Evolutionary conservation across 2,329 filamentous ascomycete genomes (phyloP).

Genomic region (Fusarium sacchari): DNA sequence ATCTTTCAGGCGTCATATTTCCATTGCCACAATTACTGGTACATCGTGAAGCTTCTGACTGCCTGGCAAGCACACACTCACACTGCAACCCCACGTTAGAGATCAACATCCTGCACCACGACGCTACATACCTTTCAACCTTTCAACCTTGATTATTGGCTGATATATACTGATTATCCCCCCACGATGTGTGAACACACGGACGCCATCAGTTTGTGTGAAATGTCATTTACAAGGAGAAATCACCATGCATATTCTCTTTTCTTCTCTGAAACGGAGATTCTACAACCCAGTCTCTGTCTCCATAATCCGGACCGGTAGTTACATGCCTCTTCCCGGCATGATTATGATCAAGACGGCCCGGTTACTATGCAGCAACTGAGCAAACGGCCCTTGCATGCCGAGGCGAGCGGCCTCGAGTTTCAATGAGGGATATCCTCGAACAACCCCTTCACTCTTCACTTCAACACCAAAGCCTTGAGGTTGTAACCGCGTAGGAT

Average conservation of each 20-base stretch:
- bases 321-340: conserved; percentile 1
- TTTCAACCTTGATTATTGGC: conserved; percentile 2
- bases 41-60: background rate
- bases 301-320: conserved; percentile 17
- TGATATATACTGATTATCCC: background rate
- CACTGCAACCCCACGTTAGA: background rate
- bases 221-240: background rate
- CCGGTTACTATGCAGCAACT: conserved; percentile 11
- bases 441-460: background rate
- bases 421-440: background rate
- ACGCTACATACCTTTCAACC: too few relatives aligned
- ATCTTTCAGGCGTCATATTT: background rate
- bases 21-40: background rate
- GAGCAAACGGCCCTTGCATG: background rate
- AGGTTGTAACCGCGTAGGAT: background rate
- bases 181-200: background rate
- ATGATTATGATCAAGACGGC: conserved; percentile 10
- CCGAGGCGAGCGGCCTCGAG: conserved; percentile 2
- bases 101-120: background rate
- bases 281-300: background rate
- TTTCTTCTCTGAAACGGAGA: background rate
- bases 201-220: background rate
- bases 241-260: background rate
- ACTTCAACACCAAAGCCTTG: background rate
- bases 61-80: background rate